These are phyloP conservation scores for Annulohypoxylon stygium DNA, from an alignment of 495 filamentous ascomycete species.

Conservation along the genomic window DNA sequence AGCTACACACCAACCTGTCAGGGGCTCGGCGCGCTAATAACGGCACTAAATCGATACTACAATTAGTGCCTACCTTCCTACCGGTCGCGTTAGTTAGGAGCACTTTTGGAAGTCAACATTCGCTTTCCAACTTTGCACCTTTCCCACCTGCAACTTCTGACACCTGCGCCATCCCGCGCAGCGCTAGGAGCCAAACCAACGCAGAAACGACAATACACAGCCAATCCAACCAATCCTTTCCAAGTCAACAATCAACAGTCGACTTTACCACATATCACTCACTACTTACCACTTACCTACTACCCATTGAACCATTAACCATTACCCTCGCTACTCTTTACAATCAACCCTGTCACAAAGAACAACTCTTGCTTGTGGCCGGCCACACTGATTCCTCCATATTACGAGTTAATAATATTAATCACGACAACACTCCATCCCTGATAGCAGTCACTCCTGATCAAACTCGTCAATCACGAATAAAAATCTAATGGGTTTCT, in stretches of 20 bases:
- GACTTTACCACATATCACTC: slow-evolving; percentile 1
- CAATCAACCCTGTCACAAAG: slow-evolving; percentile 44
- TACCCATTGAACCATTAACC: too few species aligned
- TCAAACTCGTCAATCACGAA: slow-evolving; percentile 8
- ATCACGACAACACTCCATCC: slow-evolving; percentile 34
- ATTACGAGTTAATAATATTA: slow-evolving; percentile 51
- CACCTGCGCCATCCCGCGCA: slow-evolving; percentile 41
- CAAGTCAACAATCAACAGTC: slow-evolving; percentile 40
- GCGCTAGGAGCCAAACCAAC: slow-evolving; percentile 39
- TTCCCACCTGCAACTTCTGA: slow-evolving; percentile 23
- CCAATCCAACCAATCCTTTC: slow-evolving; percentile 32
- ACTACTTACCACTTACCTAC: slow-evolving; percentile 1
- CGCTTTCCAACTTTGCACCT: slow-evolving; percentile 29
- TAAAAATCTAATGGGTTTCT: slow-evolving; percentile 38
- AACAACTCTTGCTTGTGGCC: slow-evolving; percentile 47
- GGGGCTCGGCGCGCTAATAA: slow-evolving; percentile 39
- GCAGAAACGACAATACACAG: slow-evolving; percentile 30
- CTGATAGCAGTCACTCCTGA: slow-evolving; percentile 6
- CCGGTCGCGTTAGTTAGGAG: slow-evolving; percentile 36
- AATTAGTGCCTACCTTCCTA: slow-evolving; percentile 29
- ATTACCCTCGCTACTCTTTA: slow-evolving; percentile 16
- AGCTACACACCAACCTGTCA: slow-evolving; percentile 31
- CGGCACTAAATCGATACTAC: slow-evolving; percentile 32
- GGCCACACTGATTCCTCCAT: slow-evolving; percentile 46
- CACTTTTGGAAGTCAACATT: slow-evolving; percentile 40